Evolutionary conservation across 805 yeast species (phyloP), one percentile per base, ranked within the genome.

Genomic region (Kazachstania africana): DNA sequence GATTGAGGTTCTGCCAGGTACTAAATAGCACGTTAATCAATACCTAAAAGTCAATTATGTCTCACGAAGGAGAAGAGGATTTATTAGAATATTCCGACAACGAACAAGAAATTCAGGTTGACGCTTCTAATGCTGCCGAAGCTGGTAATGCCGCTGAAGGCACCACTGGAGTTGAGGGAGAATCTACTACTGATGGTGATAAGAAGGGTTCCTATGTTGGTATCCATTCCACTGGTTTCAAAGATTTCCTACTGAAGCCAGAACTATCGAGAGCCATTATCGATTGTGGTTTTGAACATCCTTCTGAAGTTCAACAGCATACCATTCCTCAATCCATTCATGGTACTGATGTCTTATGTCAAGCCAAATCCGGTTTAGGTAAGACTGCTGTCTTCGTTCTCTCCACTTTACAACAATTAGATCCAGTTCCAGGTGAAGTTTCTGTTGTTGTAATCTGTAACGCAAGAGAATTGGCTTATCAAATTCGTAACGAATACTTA

Each of bases 281-380:
- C 46, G 98, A 88, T 65, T 85, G 96, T 70, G 98, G 98, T 70
- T 88, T 88, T 59, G 98, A 88, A 69, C 98, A 88, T 68, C 98
- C 98, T 44, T 84, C 95, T 44, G 98, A 88, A 78, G 98, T 88
- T 45, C 98, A 88, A 68, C 98, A 88, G 68, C 88, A 84, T 47
- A 83, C 95, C 63, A 91, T 88, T 53, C 98, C 98, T 34, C 97
- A 91, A 66, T 82, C 96, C 35, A 84, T 88, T 55, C 79, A 88
- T 48, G 98, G 97, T 55, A 88, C 95, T 40, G 98, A 88, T 57
- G 97, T 88, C 37, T 66, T 88, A 46, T 91, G 98, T 68, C 98
- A 88, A 70, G 98, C 98, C 62, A 88, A 91, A 68, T 91, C 98
- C 28, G 98, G 98, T 80, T 71, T 91, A 47, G 98, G 98, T 77